Conservation (phyloP, 768 basidiomycete genomes). For the Russula dissimulans region DNA sequence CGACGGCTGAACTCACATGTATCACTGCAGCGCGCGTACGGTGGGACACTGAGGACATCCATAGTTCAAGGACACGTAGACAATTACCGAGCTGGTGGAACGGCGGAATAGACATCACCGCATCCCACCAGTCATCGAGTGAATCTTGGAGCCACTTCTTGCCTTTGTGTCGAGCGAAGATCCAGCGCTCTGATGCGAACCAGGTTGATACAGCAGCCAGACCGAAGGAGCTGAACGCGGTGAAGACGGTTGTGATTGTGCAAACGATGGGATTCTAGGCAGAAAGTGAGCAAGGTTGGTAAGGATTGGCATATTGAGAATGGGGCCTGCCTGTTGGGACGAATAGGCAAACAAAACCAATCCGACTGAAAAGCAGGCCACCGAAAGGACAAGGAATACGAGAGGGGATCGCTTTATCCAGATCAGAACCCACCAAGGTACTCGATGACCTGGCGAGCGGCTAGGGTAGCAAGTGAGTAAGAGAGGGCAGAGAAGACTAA, state of each 20-base stretch:
- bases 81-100: constrained; percentile 4
- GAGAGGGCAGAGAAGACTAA: not conserved
- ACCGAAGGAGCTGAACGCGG: constrained; percentile 63
- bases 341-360: constrained; percentile 72
- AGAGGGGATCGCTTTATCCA: constrained; percentile 83
- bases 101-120: constrained; percentile 7
- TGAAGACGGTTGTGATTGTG: constrained; percentile 68
- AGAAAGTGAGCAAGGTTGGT: not conserved
- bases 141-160: constrained; percentile 64
- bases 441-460: constrained; percentile 65
- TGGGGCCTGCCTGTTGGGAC: constrained; percentile 46
- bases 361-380: constrained; percentile 74
- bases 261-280: constrained; percentile 49
- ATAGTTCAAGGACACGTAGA: not conserved
- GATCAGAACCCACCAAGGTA: constrained; percentile 77
- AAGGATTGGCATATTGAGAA: not conserved
- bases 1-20: constrained; percentile 7
- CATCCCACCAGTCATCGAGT: constrained; percentile 34
- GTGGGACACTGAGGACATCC: not conserved
- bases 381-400: constrained; percentile 76
- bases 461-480: constrained; percentile 28
- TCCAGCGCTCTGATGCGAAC: constrained; percentile 65
- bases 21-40: constrained; percentile 5
- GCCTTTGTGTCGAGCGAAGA: constrained; percentile 52
- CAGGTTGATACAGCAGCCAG: constrained; percentile 62